Base-by-base conservation (phyloP, 257 asterid species). In the Osmanthus fragrans region DNA sequence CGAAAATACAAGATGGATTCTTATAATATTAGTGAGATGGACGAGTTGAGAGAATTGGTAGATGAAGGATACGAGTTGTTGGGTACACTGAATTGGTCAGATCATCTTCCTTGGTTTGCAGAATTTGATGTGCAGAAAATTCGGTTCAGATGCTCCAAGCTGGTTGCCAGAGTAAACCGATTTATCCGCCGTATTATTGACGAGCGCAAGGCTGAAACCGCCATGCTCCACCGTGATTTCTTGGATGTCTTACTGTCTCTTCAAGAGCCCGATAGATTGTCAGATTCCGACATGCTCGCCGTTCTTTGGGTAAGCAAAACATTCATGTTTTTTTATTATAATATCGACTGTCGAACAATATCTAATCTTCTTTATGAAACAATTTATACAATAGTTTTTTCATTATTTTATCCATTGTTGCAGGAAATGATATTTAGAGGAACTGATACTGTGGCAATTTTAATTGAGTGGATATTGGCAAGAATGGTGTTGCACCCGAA, bases 31-130 rank as follows among this genome's bases (percentile, higher is more conserved):
- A 4, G 78, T 2, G 90, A 88, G 74, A 80, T 80, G 1, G 84
- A 69, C 39, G 94, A 90, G 73, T 63, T 93, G 73, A 72, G 56
- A 64, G 84, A 78, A 15, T 30, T 91, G 83, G 97, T 93, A 7
- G 95, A 91, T 9, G 82, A 90, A 80, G 98, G 98, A 0, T 93
- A 93, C 76, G 77, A 86, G 9, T 80, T 91, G 16, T 79, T 93
- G 77, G 94, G 95, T 0, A 47, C 79, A 71, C 30, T 90, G 47
- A 93, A 93, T 79, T 93, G 92, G 97, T 87, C 94, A 32, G 97
- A 93, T 70, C 98, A 93, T 71, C 83, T 93, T 32, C 76, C 98
- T 2, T 88, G 88, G 83, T 63, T 93, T 12, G 86, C 87, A 1
- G 95, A 88, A 18, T 77, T 90, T 70, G 98, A 93, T 83, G 4